Percentiles rank a stretch among this genome's conserved stretches.
These are phyloP conservation scores for Lachnellula arida DNA, from an alignment of 2,329 filamentous ascomycete species.

Conservation along the genomic window DNA sequence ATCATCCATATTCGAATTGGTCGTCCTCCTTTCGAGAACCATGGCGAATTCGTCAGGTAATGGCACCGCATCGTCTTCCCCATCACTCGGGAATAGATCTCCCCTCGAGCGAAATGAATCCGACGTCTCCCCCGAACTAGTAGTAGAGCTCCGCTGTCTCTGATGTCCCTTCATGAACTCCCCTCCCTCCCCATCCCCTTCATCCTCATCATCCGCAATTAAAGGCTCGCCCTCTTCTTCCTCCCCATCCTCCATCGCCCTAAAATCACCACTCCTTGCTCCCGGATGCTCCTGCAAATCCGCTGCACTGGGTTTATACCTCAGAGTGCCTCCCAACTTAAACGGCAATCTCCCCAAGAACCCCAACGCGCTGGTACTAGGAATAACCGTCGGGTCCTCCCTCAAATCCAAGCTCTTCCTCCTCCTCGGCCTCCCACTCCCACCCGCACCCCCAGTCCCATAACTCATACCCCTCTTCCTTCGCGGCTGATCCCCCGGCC, in stretches of 20 bases:
- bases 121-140: conserved; percentile 73
- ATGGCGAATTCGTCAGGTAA: conserved; percentile 90
- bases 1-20: conserved; percentile 56
- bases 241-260: conserved; percentile 35
- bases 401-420: conserved; percentile 49
- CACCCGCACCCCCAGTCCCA: conserved; percentile 56
- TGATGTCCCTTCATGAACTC: conserved; percentile 26
- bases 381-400: conserved; percentile 79
- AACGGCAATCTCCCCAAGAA: conserved; percentile 82
- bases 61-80: conserved; percentile 83
- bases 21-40: conserved; percentile 67
- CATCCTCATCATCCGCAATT: conserved; percentile 43
- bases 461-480: conserved; percentile 86
- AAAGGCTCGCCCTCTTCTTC: conserved; percentile 64
- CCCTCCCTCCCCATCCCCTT: conserved; percentile 16
- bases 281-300: conserved; percentile 85
- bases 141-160: conserved; percentile 71
- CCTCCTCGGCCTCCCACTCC: conserved; percentile 28
- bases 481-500: conserved; percentile 51
- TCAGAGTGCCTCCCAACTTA: conserved; percentile 73
- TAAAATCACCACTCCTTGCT: too few relatives aligned
- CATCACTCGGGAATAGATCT: conserved; percentile 86
- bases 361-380: conserved; percentile 77
- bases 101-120: conserved; percentile 84
- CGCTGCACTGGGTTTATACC: conserved; percentile 87